Base-by-base conservation (phyloP, 805 yeast species). In the Komagataella phaffii region DNA sequence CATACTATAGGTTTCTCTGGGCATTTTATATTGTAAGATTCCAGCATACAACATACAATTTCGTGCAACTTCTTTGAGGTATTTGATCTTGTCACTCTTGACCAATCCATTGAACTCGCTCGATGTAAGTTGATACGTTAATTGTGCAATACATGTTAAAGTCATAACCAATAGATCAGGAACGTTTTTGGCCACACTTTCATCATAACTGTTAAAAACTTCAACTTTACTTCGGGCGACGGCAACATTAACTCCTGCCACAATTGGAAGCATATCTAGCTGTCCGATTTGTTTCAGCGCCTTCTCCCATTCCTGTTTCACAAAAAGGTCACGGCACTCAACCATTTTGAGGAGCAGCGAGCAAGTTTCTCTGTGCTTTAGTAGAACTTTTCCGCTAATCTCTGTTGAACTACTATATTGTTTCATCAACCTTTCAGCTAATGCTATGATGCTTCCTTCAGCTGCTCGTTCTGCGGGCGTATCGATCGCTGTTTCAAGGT, bases 21-120 rank as follows among this genome's bases (percentile, higher is more conserved):
- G 95, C 95, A 90, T 88, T 63, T 85, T 83, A 67, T 86, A 89
- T 67, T 88, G 95, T 44, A 90, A 83, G 82, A 91, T 85, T 54
- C 97, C 98, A 6, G 97, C 96, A 64, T 85, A 91, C 3, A 90
- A 80, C 89, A 90, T 88, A 65, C 96, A 85, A 65, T 88, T 88
- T 64, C 81, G 84, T 2, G 96, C 88, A 56, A 84, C 73, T 55
- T 75, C 75, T 50, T 73, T 72, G 60, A 88, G 68, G 46, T 79
- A 76, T 3, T 65, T 70, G 18, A 76, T 66, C 61, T 82, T 85
- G 52, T 76, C 79, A 46, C 72, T 75, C 53, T 76, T 77, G 10
- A 76, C 70, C 2, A 71, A 60, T 7, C 75, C 70, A 44, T 53
- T 50, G 17, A 58, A 58, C 50, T 68, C 63, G 56, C 69, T 70